Percentiles rank a stretch among this genome's conserved stretches.
phyloP scores from a whole-genome alignment of 441 rosid genomes.

The Heliophila coronopifolia region DNA sequence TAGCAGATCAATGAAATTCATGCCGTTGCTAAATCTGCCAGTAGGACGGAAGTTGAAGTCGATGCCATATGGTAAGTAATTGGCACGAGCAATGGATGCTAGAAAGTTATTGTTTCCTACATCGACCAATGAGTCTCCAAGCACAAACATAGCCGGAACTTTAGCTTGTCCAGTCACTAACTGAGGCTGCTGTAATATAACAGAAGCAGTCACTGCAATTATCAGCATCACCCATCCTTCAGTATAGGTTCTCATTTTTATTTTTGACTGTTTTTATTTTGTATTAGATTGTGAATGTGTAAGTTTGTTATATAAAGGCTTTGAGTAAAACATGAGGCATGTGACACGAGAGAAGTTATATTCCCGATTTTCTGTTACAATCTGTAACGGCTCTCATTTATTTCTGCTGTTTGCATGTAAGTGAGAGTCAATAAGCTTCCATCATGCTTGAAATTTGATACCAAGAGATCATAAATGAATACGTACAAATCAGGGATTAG shows the following conservation, averaged over 20 bases:
- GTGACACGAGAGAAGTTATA: conserved; percentile 22
- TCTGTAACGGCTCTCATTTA: conserved; percentile 17
- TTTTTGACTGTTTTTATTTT: neutral
- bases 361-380: conserved; percentile 13
- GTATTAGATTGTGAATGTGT: neutral
- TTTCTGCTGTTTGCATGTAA: conserved; percentile 23
- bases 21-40: conserved; percentile 53
- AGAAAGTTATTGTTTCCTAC: conserved; percentile 61
- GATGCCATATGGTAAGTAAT: conserved; percentile 56
- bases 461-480: no score
- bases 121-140: conserved; percentile 63
- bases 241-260: conserved; percentile 16
- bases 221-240: conserved; percentile 19
- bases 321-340: conserved; percentile 17
- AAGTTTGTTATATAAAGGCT: neutral
- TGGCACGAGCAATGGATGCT: conserved; percentile 39
- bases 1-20: conserved; percentile 49
- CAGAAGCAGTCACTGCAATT: conserved; percentile 4
- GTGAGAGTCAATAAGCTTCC: conserved; percentile 17
- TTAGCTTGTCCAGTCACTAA: conserved; percentile 29
- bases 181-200: conserved; percentile 18
- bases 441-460: conserved; percentile 23
- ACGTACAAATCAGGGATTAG: no score
- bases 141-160: conserved; percentile 45
- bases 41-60: conserved; percentile 44